These are phyloP conservation scores for Phytophthora colocasiae DNA, from an alignment of 352 stramenopile species.

Conservation along the genomic window DNA sequence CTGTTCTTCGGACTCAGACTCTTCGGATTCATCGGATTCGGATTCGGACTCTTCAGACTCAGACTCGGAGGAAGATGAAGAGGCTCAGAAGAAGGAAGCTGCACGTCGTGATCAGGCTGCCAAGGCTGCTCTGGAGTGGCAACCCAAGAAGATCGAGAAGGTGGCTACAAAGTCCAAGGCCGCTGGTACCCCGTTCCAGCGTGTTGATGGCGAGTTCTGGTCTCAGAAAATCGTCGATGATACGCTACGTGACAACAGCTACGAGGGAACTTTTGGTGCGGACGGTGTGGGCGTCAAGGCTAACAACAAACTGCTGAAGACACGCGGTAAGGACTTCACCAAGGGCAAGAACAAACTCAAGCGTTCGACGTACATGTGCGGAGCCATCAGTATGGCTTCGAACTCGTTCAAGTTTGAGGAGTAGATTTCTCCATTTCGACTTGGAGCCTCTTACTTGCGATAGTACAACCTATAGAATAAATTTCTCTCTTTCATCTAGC, in stretches of 20 bases:
- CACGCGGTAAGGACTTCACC: slow-evolving; percentile 99
- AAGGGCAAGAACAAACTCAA: slow-evolving; percentile 99
- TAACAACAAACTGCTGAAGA: slow-evolving; percentile 97
- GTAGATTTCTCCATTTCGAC: slow-evolving; percentile 14
- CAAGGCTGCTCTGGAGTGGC: slow-evolving; percentile 92
- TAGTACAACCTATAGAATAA: slow-evolving; percentile 56
- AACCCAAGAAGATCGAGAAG: slow-evolving; percentile 90
- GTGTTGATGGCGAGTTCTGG: slow-evolving; percentile 98
- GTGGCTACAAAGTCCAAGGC: slow-evolving; percentile 71
- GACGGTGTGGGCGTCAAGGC: slow-evolving; percentile 97
- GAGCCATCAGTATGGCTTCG: slow-evolving; percentile 92
- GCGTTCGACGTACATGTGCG: slow-evolving; percentile 95
- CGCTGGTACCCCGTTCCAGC: slow-evolving; percentile 96
- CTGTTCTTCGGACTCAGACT: slow-evolving; percentile 53
- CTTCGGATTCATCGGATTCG: slow-evolving; percentile 53
- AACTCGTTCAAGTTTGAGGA: slow-evolving; percentile 95
- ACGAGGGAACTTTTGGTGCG: slow-evolving; percentile 96
- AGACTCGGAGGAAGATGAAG: slow-evolving; percentile 68
- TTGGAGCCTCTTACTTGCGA: slow-evolving; percentile 28
- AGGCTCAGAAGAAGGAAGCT: slow-evolving; percentile 80
- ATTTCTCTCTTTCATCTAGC: slow-evolving; percentile 33
- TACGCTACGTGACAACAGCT: slow-evolving; percentile 98
- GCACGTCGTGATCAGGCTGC: slow-evolving; percentile 74
- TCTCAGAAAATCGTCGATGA: slow-evolving; percentile 91
- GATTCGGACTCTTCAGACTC: slow-evolving; percentile 45